These are phyloP conservation scores for Plenodomus lindquistii DNA, from an alignment of 2,329 filamentous ascomycete genomes.

Conservation along the genomic window DNA sequence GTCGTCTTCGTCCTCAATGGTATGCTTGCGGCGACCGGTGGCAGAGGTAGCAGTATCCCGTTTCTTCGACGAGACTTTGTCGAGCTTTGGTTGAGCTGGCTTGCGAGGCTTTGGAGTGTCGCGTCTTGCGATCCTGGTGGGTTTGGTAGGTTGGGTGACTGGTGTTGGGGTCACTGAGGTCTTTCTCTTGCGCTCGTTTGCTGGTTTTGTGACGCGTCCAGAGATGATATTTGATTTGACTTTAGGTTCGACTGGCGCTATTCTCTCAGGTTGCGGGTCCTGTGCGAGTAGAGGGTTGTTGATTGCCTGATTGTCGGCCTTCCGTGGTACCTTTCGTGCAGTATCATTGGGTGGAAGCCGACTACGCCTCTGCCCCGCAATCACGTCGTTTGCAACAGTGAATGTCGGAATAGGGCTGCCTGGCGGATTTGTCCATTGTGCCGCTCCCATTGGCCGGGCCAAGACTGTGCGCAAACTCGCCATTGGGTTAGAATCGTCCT, in stretches of 20 bases:
- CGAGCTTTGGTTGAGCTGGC: not conserved
- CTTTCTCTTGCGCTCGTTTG: not conserved
- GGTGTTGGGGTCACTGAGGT: not conserved
- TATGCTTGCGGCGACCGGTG: not conserved
- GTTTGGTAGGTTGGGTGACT: not conserved
- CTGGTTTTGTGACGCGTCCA: not conserved
- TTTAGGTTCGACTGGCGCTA: too few species aligned
- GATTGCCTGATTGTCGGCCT: not conserved
- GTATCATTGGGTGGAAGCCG: conserved; percentile 4
- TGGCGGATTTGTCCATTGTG: not conserved
- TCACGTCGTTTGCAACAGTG: not conserved
- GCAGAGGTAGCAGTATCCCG: not conserved
- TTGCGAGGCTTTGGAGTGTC: not conserved
- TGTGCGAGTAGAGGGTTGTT: not conserved
- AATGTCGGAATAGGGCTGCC: not conserved
- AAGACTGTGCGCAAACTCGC: not conserved
- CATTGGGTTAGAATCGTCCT: not conserved
- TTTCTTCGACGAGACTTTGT: not conserved
- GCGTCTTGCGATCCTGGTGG: too few species aligned
- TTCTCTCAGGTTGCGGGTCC: too few species aligned
- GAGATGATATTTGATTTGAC: not conserved
- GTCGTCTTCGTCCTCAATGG: not conserved
- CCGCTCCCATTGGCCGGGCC: not conserved
- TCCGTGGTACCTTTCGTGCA: conserved; percentile 5
- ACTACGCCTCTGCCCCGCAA: conserved; percentile 1